Evolutionary conservation across 2,329 filamentous ascomycete genomes (phyloP).

Genomic region (Botrytis galanthina): DNA sequence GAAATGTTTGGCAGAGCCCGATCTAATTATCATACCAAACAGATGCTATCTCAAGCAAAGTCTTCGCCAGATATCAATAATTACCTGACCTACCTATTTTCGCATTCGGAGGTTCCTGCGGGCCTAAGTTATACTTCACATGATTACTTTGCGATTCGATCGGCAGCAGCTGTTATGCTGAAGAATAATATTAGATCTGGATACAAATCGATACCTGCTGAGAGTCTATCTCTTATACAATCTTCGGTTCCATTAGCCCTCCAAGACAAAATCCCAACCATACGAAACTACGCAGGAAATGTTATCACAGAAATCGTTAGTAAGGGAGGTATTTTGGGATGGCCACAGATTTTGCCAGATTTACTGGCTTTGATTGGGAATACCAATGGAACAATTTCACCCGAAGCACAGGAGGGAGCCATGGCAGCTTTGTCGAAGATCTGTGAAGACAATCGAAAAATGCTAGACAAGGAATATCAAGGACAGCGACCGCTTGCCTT

Average conservation of each 20-base stretch:
- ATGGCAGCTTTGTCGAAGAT: slow-evolving; percentile 94
- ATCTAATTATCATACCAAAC: slow-evolving; percentile 26
- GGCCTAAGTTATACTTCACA: slow-evolving; percentile 57
- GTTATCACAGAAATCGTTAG: slow-evolving; percentile 91
- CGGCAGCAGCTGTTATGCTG: slow-evolving; percentile 87
- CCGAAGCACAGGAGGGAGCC: slow-evolving; percentile 81
- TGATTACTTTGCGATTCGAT: slow-evolving; percentile 74
- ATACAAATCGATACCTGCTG: slow-evolving; percentile 72
- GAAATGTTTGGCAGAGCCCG: background rate
- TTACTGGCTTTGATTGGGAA: slow-evolving; percentile 77
- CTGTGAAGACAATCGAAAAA: slow-evolving; percentile 90
- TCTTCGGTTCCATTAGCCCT: slow-evolving; percentile 74
- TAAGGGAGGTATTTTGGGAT: slow-evolving; percentile 79
- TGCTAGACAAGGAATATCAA: slow-evolving; percentile 82
- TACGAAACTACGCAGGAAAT: slow-evolving; percentile 86
- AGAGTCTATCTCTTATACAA: slow-evolving; percentile 74
- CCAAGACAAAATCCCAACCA: slow-evolving; percentile 76
- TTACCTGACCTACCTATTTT: slow-evolving; percentile 90
- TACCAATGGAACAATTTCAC: slow-evolving; percentile 61
- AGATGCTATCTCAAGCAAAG: slow-evolving; percentile 94
- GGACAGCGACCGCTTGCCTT: slow-evolving; percentile 84
- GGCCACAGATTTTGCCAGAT: slow-evolving; percentile 87
- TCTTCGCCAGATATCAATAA: slow-evolving; percentile 92
- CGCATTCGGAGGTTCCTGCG: slow-evolving; percentile 61
- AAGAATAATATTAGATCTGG: slow-evolving; percentile 85